Evolutionary conservation across 805 yeast species (phyloP).

Genomic region (Hemisphaericaspora nanyangensis): DNA sequence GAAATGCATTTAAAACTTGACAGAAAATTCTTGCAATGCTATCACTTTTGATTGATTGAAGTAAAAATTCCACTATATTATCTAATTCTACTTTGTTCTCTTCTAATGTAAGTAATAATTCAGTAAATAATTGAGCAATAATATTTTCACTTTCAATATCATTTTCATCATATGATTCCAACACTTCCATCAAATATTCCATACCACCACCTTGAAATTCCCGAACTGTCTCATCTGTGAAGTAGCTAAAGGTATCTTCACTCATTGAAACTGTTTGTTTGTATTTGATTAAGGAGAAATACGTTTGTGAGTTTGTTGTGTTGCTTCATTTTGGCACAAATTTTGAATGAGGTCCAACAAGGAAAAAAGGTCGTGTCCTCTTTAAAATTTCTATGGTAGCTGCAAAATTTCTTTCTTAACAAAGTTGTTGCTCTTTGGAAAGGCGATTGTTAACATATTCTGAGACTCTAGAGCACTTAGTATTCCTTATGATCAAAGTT

Average conservation of each 20-base stretch:
- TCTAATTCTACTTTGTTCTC: slow-evolving; percentile 14
- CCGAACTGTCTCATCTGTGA: slow-evolving; percentile 28
- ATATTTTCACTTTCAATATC: slow-evolving; percentile 13
- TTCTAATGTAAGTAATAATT: slow-evolving; percentile 25
- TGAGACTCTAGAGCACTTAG: too few relatives aligned
- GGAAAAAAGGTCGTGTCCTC: too few relatives aligned
- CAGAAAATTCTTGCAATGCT: slow-evolving; percentile 31
- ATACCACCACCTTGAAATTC: slow-evolving; percentile 30
- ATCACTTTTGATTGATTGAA: slow-evolving; percentile 27
- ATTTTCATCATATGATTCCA: slow-evolving; percentile 23
- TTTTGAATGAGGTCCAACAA: too few relatives aligned
- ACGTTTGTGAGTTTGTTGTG: too few relatives aligned
- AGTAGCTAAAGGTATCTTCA: slow-evolving; percentile 14
- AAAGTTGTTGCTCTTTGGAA: too few relatives aligned
- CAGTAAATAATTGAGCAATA: slow-evolving; percentile 29
- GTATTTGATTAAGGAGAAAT: neutral
- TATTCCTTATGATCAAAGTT: too few relatives aligned
- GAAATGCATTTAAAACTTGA: slow-evolving; percentile 37
- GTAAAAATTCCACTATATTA: slow-evolving; percentile 19
- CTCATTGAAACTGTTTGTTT: slow-evolving; percentile 7
- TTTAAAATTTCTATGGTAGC: too few relatives aligned
- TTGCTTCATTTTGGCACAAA: too few relatives aligned
- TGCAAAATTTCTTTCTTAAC: too few relatives aligned
- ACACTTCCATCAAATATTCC: slow-evolving; percentile 26
- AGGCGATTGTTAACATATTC: too few relatives aligned